Evolutionary conservation across 140 eudicot species (phyloP).

Genomic region (Oenanthe javanica): DNA sequence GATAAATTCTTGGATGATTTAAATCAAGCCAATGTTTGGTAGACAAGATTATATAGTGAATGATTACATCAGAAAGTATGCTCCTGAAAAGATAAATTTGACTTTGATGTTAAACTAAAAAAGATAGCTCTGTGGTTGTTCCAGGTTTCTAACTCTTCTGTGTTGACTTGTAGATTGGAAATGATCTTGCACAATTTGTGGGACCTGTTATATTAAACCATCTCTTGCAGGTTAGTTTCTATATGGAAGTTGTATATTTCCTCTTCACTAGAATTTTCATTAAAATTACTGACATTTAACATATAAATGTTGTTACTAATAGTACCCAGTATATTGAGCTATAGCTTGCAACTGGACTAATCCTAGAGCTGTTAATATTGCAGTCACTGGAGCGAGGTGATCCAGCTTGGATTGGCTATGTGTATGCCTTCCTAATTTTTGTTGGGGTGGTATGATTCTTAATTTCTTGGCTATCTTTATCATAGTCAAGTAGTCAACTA

Average conservation of each 20-base stretch:
- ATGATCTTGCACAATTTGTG: slow-evolving; percentile 78
- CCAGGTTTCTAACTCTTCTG: not conserved
- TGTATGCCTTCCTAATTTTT: slow-evolving; percentile 75
- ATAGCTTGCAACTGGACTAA: not conserved
- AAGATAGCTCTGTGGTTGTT: not conserved
- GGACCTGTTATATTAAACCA: slow-evolving; percentile 77
- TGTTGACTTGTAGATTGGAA: slow-evolving; percentile 61
- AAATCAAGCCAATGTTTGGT: not conserved
- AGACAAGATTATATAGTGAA: not conserved
- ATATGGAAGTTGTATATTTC: not conserved
- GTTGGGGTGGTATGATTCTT: slow-evolving; percentile 78
- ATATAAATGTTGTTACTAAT: not conserved
- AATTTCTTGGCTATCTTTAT: slow-evolving; percentile 13
- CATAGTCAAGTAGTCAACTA: slow-evolving; percentile 8
- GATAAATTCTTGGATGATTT: not conserved
- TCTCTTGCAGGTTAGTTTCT: slow-evolving; percentile 54
- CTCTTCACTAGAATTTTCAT: not conserved
- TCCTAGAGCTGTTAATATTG: not conserved
- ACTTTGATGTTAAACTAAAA: not conserved
- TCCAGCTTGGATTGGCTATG: slow-evolving; percentile 95
- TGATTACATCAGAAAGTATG: not conserved
- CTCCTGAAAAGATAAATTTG: not conserved
- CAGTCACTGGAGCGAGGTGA: slow-evolving; percentile 89
- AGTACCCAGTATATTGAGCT: not conserved
- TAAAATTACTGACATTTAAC: not conserved